These are phyloP conservation scores for Giardia duodenalis DNA, from an alignment of 208 protist genomes.

Conservation along the genomic window DNA sequence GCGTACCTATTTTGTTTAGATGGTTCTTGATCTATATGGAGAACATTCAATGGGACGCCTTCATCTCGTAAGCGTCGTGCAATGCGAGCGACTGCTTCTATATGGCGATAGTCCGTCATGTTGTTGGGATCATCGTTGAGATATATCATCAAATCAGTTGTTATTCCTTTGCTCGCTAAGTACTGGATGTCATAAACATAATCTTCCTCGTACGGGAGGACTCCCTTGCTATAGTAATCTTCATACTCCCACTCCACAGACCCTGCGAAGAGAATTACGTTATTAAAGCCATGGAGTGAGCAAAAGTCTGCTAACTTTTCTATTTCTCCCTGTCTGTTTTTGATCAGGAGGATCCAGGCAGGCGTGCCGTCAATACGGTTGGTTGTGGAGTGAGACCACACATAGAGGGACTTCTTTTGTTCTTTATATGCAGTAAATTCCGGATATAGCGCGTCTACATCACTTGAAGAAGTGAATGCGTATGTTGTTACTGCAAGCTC, in stretches of 20 bases:
- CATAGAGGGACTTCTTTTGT: neutral
- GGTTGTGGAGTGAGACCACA: neutral
- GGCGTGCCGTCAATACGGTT: neutral
- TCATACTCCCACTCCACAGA: constrained; percentile 6
- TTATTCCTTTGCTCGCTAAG: neutral
- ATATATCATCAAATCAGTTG: neutral
- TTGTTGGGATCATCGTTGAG: neutral
- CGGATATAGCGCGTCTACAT: no score
- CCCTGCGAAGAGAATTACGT: neutral
- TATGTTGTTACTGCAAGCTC: no score
- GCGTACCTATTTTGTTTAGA: neutral
- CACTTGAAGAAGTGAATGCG: no score
- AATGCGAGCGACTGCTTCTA: neutral
- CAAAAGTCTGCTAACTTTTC: neutral
- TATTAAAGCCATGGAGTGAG: neutral
- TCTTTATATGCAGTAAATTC: neutral
- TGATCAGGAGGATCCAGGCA: neutral
- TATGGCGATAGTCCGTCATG: neutral
- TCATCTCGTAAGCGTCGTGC: neutral
- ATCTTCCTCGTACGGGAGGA: neutral
- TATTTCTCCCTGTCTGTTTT: neutral
- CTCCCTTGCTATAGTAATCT: neutral
- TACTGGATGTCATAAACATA: neutral
- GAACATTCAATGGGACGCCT: neutral
- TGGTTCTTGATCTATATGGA: constrained; percentile 2